Evolutionary conservation across 305 asterid species (phyloP).

Genomic region (Fraxinus baroniana): DNA sequence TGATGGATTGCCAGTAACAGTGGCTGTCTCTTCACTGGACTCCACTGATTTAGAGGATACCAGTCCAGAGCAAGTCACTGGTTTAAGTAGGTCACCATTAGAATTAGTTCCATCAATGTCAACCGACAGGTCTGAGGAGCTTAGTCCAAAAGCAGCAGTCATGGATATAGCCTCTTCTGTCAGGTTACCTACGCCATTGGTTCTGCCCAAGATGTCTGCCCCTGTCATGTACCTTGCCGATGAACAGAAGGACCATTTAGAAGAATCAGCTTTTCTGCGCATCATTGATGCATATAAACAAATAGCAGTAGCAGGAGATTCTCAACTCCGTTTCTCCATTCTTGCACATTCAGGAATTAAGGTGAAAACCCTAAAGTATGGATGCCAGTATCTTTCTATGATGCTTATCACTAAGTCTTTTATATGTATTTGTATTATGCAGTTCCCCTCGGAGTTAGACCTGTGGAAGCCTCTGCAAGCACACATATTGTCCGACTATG

Average conservation of each 20-base stretch:
- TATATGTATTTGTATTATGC: constrained; percentile 38
- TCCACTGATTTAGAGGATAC: constrained; percentile 57
- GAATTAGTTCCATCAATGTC: constrained; percentile 68
- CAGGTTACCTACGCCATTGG: constrained; percentile 47
- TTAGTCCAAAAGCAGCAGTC: constrained; percentile 75
- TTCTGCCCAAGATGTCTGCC: constrained; percentile 90
- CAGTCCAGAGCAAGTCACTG: constrained; percentile 49
- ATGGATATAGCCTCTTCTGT: constrained; percentile 64
- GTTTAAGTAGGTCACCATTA: constrained; percentile 38
- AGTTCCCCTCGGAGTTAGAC: constrained; percentile 91
- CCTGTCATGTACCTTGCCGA: constrained; percentile 71
- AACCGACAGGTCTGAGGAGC: constrained; percentile 87
- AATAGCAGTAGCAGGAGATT: constrained; percentile 74
- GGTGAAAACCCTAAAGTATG: constrained; percentile 48
- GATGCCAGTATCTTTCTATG: constrained; percentile 27
- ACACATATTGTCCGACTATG: constrained; percentile 79
- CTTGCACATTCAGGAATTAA: constrained; percentile 84
- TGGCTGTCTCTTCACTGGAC: constrained; percentile 36
- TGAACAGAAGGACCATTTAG: constrained; percentile 76
- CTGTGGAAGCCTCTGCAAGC: constrained; percentile 80
- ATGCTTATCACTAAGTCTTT: constrained; percentile 29
- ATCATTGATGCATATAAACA: constrained; percentile 91
- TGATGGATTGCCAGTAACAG: constrained; percentile 41
- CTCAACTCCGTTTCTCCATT: constrained; percentile 76
- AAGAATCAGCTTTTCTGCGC: constrained; percentile 69